Evolutionary conservation across 2,329 filamentous ascomycete genomes (phyloP).

Genomic region (Colletotrichum sp.): DNA sequence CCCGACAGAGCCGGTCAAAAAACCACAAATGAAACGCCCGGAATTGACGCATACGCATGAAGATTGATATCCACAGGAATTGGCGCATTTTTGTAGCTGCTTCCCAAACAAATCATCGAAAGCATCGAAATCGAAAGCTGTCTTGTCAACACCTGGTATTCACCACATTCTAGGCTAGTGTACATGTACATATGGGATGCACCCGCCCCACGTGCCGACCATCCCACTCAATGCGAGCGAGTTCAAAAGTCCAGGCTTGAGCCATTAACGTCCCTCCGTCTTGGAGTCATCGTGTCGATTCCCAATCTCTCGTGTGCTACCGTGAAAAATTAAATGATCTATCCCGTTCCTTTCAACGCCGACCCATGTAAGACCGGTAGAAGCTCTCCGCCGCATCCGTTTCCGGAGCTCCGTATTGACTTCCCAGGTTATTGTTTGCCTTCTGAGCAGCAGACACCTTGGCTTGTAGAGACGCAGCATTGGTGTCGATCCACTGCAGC

Average conservation of each 20-base stretch:
- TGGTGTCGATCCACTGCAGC: constrained; percentile 91
- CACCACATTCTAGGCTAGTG: constrained; percentile 37
- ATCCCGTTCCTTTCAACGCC: constrained; percentile 53
- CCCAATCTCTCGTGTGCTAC: constrained; percentile 26
- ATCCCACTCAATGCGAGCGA: constrained; percentile 18
- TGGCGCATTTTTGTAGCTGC: background rate
- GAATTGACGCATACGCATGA: background rate
- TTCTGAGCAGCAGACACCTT: constrained; percentile 87
- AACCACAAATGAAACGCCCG: background rate
- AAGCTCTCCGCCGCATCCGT: constrained; percentile 85
- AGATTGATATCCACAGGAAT: constrained; percentile 7
- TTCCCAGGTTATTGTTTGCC: constrained; percentile 67
- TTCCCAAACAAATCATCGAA: background rate
- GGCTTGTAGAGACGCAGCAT: constrained; percentile 78
- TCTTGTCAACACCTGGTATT: background rate
- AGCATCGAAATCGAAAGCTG: constrained; percentile 17
- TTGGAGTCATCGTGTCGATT: constrained; percentile 3
- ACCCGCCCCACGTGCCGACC: background rate
- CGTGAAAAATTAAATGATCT: constrained; percentile 18
- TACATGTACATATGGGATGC: constrained; percentile 39
- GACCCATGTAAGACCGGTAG: constrained; percentile 85
- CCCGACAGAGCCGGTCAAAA: background rate
- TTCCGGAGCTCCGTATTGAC: constrained; percentile 63
- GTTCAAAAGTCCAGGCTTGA: background rate
- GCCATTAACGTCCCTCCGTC: background rate